These are phyloP conservation scores for Trichoderma pleuroti DNA, from an alignment of 2,329 filamentous ascomycete species.

Conservation along the genomic window DNA sequence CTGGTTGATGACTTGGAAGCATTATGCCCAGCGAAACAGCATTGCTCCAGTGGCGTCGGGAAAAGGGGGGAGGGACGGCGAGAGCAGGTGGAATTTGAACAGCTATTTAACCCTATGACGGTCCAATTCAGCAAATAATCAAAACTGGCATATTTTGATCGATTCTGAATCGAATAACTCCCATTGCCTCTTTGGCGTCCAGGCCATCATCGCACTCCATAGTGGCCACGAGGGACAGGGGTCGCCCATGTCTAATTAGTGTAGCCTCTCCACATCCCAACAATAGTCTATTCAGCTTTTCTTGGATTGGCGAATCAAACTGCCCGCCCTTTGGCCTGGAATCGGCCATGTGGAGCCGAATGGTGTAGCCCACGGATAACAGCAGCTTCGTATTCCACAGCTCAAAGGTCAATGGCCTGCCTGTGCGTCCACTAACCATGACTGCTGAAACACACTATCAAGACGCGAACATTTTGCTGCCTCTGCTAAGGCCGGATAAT, in stretches of 20 bases:
- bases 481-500: background rate
- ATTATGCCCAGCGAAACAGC: background rate
- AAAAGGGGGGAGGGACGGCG: background rate
- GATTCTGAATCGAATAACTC: background rate
- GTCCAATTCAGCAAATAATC: background rate
- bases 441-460: constrained; percentile 12
- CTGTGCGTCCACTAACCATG: constrained; percentile 1
- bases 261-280: background rate
- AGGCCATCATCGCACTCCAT: background rate
- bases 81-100: background rate
- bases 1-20: background rate
- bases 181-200: background rate
- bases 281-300: constrained; percentile 14
- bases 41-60: background rate
- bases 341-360: background rate
- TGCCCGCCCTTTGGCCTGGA: background rate
- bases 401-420: background rate
- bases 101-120: constrained; percentile 2
- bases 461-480: background rate
- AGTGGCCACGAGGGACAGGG: constrained; percentile 11
- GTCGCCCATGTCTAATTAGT: background rate
- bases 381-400: background rate
- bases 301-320: background rate
- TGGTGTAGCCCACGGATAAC: background rate
- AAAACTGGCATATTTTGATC: background rate